Evolutionary conservation across 495 filamentous ascomycete genomes (phyloP).

Genomic region (Articulospora tetracladia): DNA sequence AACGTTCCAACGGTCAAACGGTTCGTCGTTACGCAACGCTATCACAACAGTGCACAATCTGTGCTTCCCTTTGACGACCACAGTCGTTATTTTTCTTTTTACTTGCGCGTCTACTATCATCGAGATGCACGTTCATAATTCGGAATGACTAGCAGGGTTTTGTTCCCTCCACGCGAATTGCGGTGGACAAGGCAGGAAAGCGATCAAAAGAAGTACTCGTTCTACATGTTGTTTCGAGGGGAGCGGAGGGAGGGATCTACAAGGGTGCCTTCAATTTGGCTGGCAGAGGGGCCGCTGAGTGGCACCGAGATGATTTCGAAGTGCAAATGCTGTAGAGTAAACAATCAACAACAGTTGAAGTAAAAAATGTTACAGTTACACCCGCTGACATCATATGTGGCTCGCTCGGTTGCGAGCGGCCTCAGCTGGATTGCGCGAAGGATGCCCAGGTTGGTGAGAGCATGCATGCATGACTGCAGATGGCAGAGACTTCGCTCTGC

Average conservation of each 20-base stretch:
- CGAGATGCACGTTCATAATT: constrained; percentile 8
- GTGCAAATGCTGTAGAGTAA: constrained; percentile 11
- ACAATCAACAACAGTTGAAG: constrained; percentile 4
- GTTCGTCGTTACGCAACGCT: constrained; percentile 12
- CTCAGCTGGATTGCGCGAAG: too few species aligned
- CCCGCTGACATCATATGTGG: constrained; percentile 8
- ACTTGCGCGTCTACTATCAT: neutral
- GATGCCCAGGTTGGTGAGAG: too few species aligned
- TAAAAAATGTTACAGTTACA: neutral
- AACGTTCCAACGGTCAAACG: neutral
- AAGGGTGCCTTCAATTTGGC: neutral
- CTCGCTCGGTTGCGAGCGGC: neutral
- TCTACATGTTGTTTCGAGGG: neutral
- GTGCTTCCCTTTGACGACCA: too few species aligned
- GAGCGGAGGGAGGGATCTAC: neutral
- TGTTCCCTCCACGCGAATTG: too few species aligned
- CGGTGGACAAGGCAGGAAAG: too few species aligned
- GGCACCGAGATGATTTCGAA: neutral
- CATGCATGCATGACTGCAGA: neutral
- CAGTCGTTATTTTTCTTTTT: neutral
- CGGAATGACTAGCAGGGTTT: too few species aligned
- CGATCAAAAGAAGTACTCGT: too few species aligned
- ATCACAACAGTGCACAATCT: constrained; percentile 9
- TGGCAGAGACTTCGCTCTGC: neutral
- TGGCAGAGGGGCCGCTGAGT: neutral